Conservation (phyloP, 208 protist genomes). For the Lotmaria passim region DNA sequence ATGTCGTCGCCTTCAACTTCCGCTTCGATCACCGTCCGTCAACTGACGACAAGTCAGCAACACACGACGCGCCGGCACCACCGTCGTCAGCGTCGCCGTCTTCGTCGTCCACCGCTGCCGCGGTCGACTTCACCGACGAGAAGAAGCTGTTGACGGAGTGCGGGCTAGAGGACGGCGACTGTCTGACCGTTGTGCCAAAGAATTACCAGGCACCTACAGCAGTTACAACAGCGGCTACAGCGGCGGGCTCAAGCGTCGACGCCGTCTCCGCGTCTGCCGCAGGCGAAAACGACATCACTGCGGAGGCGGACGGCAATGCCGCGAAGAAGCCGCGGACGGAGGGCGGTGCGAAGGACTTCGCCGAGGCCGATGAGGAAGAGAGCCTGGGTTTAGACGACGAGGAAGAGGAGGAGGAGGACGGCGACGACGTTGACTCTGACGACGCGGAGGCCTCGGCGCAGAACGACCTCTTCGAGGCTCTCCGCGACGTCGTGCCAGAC, state of each 20-base stretch:
- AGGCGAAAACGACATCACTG: not conserved
- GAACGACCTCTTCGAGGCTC: slow-evolving; percentile 55
- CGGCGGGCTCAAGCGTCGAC: too few relatives aligned
- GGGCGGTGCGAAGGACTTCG: not conserved
- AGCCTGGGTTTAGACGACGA: slow-evolving; percentile 12
- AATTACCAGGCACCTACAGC: slow-evolving; percentile 8
- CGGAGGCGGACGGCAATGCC: not conserved
- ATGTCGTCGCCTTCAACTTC: slow-evolving; percentile 64
- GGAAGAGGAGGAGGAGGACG: slow-evolving; percentile 31
- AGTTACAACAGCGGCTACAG: not conserved
- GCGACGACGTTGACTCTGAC: slow-evolving; percentile 7
- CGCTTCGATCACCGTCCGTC: slow-evolving; percentile 17
- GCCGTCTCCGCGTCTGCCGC: too few relatives aligned
- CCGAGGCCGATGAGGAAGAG: slow-evolving; percentile 22
- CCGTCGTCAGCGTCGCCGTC: not conserved
- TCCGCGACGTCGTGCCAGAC: slow-evolving; percentile 68
- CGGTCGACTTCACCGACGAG: slow-evolving; percentile 69
- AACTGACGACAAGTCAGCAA: not conserved
- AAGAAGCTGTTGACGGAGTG: slow-evolving; percentile 60
- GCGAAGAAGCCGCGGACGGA: slow-evolving; percentile 17
- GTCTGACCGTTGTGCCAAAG: slow-evolving; percentile 58
- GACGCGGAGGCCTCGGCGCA: slow-evolving; percentile 37
- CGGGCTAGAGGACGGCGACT: slow-evolving; percentile 74
- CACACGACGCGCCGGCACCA: not conserved
- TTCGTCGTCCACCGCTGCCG: not conserved